These are phyloP conservation scores for Sugiyamaella paludigena DNA, from an alignment of 1,139 yeast species.

Conservation along the genomic window DNA sequence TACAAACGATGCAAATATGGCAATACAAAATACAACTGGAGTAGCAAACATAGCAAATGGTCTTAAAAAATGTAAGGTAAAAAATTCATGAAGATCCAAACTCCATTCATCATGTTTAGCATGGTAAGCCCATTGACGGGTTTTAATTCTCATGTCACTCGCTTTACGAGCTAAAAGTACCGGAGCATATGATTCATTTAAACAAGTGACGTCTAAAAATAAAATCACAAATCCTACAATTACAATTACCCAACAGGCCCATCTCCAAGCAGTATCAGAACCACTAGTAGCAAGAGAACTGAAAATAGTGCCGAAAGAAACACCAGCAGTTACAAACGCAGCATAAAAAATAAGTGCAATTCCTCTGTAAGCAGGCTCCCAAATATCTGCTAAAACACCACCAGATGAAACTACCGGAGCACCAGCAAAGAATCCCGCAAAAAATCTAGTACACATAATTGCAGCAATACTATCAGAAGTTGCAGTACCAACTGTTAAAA, in stretches of 20 bases:
- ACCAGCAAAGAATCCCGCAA: slow-evolving; percentile 71
- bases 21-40: slow-evolving; percentile 45
- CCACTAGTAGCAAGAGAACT: slow-evolving; percentile 60
- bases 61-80: slow-evolving; percentile 41
- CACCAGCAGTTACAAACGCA: slow-evolving; percentile 69
- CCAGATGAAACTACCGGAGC: slow-evolving; percentile 76
- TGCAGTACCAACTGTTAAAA: slow-evolving; percentile 32
- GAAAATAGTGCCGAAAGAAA: slow-evolving; percentile 67
- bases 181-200: slow-evolving; percentile 78
- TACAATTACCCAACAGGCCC: slow-evolving; percentile 63
- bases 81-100: slow-evolving; percentile 40
- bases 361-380: slow-evolving; percentile 61
- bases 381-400: slow-evolving; percentile 74
- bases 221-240: slow-evolving; percentile 63
- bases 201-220: slow-evolving; percentile 43
- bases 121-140: slow-evolving; percentile 53
- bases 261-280: slow-evolving; percentile 51
- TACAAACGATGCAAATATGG: slow-evolving; percentile 46
- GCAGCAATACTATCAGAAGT: slow-evolving; percentile 51
- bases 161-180: slow-evolving; percentile 60
- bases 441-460: slow-evolving; percentile 62
- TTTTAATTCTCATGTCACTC: slow-evolving; percentile 50
- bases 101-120: slow-evolving; percentile 47
- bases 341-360: slow-evolving; percentile 69
- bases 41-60: slow-evolving; percentile 47